A percentile compares a stretch with the other conserved stretches of the same genome.
Evolutionary conservation across 192 early-diverging fungal genomes (phyloP).

Genomic region (Coemansia nantahalensis): DNA sequence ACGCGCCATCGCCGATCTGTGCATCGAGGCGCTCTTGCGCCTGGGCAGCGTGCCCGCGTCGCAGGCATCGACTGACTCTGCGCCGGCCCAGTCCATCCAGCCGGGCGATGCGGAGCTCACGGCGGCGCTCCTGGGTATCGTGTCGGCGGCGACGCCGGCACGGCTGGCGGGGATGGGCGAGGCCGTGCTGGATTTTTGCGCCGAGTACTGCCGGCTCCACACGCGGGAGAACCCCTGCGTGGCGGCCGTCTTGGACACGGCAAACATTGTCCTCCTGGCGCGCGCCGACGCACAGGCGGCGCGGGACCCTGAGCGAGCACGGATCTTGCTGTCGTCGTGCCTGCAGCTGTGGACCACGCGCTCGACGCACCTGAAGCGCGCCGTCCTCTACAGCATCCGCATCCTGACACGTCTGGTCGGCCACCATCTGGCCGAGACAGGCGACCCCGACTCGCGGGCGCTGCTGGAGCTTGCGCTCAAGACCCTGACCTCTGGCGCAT

Average conservation of each 20-base stretch:
- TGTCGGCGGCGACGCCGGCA: conserved; percentile 21
- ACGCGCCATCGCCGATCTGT: conserved; percentile 24
- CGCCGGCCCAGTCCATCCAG: conserved; percentile 5
- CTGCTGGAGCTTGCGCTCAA: conserved; percentile 36
- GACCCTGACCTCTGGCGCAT: conserved; percentile 27
- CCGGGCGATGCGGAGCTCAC: conserved; percentile 38
- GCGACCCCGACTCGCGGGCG: conserved; percentile 6
- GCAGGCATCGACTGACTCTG: conserved; percentile 25
- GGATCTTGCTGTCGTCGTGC: conserved; percentile 17
- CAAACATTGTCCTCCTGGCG: conserved; percentile 17
- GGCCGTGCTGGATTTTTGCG: conserved; percentile 33
- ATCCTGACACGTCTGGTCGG: conserved; percentile 28
- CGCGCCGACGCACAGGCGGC: conserved; percentile 19
- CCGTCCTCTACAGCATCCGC: conserved; percentile 31
- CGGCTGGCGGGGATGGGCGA: conserved; percentile 12
- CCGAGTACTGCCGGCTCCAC: conserved; percentile 34
- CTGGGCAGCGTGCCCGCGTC: conserved; percentile 21
- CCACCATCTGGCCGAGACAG: neutral
- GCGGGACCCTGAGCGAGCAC: conserved; percentile 6
- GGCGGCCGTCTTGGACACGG: conserved; percentile 23
- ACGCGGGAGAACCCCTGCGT: conserved; percentile 33
- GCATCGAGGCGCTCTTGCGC: conserved; percentile 21
- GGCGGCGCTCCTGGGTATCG: conserved; percentile 19
- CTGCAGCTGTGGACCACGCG: conserved; percentile 45
- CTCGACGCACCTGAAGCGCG: conserved; percentile 16